Percentiles rank a stretch among this genome's conserved stretches.
phyloP scores from a whole-genome alignment of 164 flowering plant genomes.

The Liriodendron chinense region DNA sequence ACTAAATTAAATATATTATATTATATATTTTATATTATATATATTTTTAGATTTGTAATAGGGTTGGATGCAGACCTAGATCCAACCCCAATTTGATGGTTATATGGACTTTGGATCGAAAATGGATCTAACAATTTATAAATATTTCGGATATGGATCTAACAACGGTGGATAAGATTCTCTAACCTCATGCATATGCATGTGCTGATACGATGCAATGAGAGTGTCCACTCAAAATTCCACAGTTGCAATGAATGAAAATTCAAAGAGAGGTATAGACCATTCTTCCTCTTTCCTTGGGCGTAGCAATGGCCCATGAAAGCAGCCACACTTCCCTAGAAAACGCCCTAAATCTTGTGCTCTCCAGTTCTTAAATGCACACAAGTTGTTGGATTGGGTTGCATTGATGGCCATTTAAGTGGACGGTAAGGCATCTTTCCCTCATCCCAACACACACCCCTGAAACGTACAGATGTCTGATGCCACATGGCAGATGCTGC shows the following conservation, averaged over 20 bases:
- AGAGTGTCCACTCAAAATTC: slow-evolving; percentile 10
- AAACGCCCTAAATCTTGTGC: slow-evolving; percentile 4
- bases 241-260: not conserved
- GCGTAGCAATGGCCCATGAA: slow-evolving; percentile 12
- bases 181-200: too few species aligned
- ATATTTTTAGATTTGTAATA: too few species aligned
- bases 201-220: too few species aligned
- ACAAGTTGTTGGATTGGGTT: slow-evolving; percentile 15
- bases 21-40: too few species aligned
- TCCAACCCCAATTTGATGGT: too few species aligned
- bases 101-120: too few species aligned
- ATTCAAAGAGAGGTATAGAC: not conserved
- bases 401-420: slow-evolving; percentile 16
- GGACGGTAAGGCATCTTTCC: slow-evolving; percentile 8
- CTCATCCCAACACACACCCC: slow-evolving; percentile 12
- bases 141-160: too few species aligned
- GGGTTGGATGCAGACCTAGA: too few species aligned
- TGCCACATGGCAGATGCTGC: slow-evolving; percentile 18
- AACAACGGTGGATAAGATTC: too few species aligned
- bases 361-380: slow-evolving; percentile 17
- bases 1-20: too few species aligned
- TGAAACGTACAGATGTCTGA: not conserved
- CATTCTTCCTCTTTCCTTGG: slow-evolving; percentile 16
- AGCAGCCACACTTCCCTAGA: slow-evolving; percentile 24
- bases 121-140: too few species aligned